Conservation (phyloP, 805 yeast genomes). For the Komagataella kurtzmanii region DNA sequence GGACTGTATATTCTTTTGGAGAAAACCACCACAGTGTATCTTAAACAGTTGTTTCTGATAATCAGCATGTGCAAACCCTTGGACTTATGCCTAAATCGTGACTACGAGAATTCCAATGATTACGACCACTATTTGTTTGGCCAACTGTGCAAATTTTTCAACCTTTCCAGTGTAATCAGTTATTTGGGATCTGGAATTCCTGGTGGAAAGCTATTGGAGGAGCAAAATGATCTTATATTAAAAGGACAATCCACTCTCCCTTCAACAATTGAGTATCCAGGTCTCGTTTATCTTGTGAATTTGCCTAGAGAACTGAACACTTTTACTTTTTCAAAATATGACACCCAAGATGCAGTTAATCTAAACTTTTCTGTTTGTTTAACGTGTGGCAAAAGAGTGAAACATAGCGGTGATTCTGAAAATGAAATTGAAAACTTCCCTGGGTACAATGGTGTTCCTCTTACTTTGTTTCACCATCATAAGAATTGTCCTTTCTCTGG, state of each 20-base stretch:
- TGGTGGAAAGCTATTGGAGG: not conserved
- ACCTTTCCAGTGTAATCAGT: not conserved
- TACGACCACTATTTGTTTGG: slow-evolving; percentile 9
- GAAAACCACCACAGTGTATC: not conserved
- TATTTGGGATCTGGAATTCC: not conserved
- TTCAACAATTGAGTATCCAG: slow-evolving; percentile 32
- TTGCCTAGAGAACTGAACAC: slow-evolving; percentile 32
- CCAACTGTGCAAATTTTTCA: slow-evolving; percentile 8
- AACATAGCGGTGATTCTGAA: slow-evolving; percentile 9
- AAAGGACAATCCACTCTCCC: slow-evolving; percentile 11
- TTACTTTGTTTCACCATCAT: slow-evolving; percentile 9
- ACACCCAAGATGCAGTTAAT: slow-evolving; percentile 11
- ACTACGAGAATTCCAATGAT: not conserved
- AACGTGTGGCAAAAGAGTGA: slow-evolving; percentile 27
- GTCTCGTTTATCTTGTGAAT: slow-evolving; percentile 35
- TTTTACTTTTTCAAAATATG: slow-evolving; percentile 14
- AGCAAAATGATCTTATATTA: slow-evolving; percentile 13
- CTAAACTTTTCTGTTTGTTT: slow-evolving; percentile 29
- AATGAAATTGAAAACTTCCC: slow-evolving; percentile 13
- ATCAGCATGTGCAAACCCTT: slow-evolving; percentile 3
- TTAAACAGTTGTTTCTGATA: not conserved
- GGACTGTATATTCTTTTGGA: not conserved
- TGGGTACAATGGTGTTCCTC: slow-evolving; percentile 17
- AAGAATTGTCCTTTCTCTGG: slow-evolving; percentile 16
- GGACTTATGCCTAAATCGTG: not conserved